A percentile compares a stretch with the other conserved stretches of the same genome.
These are phyloP conservation scores for Pseudogymnoascus sp. DNA, from an alignment of 2,329 filamentous ascomycete genomes.

Conservation along the genomic window DNA sequence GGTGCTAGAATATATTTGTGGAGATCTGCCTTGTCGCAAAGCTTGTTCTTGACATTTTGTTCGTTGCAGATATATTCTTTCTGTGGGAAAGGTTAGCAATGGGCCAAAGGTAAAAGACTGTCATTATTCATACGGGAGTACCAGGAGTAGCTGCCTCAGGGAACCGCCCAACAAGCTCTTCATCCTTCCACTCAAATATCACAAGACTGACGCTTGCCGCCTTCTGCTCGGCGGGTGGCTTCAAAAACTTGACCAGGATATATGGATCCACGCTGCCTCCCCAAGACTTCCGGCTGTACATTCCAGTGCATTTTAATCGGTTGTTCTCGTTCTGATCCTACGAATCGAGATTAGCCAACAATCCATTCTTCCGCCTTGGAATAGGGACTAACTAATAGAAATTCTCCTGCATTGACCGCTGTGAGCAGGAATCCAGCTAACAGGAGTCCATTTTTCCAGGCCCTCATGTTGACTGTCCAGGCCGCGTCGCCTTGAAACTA, in stretches of 20 bases:
- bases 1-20: conserved; percentile 76
- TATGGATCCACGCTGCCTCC: conserved; percentile 81
- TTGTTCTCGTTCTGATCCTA: conserved; percentile 71
- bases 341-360: background rate
- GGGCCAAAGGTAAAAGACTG: background rate
- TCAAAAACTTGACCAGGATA: conserved; percentile 74
- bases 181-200: conserved; percentile 92
- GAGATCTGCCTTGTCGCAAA: conserved; percentile 69
- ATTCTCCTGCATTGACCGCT: conserved; percentile 48
- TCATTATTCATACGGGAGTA: background rate
- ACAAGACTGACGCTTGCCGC: conserved; percentile 68
- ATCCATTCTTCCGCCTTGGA: background rate
- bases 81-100: conserved; percentile 33
- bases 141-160: conserved; percentile 35
- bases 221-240: conserved; percentile 42
- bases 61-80: conserved; percentile 70
- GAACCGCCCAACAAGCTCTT: conserved; percentile 64
- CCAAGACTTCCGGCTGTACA: conserved; percentile 89
- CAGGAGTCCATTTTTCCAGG: conserved; percentile 41
- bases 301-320: conserved; percentile 75
- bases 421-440: conserved; percentile 46
- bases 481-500: conserved; percentile 16
- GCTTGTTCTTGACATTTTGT: conserved; percentile 55
- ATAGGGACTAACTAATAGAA: conserved; percentile 42
- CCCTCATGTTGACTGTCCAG: conserved; percentile 40